phyloP scores from a whole-genome alignment of 2,329 filamentous ascomycete genomes.

The Chaetomium sp. region DNA sequence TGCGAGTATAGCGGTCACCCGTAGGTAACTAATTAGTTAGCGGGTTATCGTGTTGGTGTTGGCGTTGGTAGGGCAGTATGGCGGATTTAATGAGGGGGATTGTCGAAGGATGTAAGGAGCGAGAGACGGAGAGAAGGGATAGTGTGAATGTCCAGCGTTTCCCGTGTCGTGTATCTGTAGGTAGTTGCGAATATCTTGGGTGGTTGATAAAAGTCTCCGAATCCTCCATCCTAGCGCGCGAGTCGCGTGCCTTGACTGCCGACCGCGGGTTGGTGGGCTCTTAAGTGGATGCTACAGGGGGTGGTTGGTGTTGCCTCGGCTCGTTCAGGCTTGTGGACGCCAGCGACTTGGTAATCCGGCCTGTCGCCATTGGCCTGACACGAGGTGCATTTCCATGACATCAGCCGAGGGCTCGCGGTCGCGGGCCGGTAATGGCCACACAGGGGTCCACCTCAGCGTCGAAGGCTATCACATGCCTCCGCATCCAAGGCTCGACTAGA shows the following conservation, averaged over 20 bases:
- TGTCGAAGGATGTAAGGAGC: no score
- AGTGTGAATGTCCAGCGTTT: no score
- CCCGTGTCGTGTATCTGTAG: no score
- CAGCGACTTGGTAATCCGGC: slow-evolving; percentile 6
- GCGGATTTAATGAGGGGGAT: no score
- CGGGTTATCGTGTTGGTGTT: no score
- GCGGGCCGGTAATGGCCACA: not conserved
- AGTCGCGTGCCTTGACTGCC: not conserved
- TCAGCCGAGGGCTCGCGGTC: slow-evolving; percentile 17
- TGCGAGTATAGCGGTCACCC: no score
- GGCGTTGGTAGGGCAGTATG: no score
- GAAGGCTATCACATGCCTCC: slow-evolving; percentile 15
- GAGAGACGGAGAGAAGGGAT: no score
- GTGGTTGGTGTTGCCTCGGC: slow-evolving; percentile 15
- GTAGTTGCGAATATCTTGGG: no score
- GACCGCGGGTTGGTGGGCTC: not conserved
- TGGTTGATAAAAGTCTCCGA: no score
- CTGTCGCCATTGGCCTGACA: slow-evolving; percentile 10
- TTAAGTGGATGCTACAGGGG: not conserved
- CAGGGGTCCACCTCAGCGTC: not conserved
- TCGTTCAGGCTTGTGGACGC: not conserved
- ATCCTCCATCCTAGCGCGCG: not conserved
- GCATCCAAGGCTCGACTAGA: no score
- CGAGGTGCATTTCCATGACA: slow-evolving; percentile 16
- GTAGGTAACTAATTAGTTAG: no score